Evolutionary conservation across 805 yeast genomes (phyloP).

Genomic region (Debaryomyces hansenii): DNA sequence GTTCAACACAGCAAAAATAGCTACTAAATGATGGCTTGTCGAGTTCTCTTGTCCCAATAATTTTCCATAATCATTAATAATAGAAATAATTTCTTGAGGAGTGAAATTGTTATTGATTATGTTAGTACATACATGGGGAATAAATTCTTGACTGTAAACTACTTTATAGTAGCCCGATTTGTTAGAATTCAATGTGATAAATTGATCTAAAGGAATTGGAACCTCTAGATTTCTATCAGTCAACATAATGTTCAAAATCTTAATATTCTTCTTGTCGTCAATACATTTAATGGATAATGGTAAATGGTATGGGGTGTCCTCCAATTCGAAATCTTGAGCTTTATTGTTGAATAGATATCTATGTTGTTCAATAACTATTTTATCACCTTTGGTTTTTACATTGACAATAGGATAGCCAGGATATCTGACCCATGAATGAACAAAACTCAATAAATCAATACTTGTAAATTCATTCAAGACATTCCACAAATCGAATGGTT

Average conservation of each 20-base stretch:
- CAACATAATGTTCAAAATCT: constrained; percentile 38
- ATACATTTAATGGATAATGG: constrained; percentile 50
- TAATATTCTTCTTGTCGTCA: constrained; percentile 25
- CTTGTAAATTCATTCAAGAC: constrained; percentile 30
- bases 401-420: constrained; percentile 59
- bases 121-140: constrained; percentile 20
- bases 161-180: constrained; percentile 50
- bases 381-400: constrained; percentile 8
- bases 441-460: constrained; percentile 49
- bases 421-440: constrained; percentile 59
- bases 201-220: constrained; percentile 27
- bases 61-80: constrained; percentile 41
- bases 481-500: constrained; percentile 56
- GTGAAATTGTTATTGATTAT: constrained; percentile 17
- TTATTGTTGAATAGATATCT: constrained; percentile 26
- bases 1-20: constrained; percentile 31
- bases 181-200: constrained; percentile 45
- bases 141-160: constrained; percentile 37
- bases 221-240: constrained; percentile 41
- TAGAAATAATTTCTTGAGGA: constrained; percentile 31
- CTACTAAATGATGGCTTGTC: constrained; percentile 22
- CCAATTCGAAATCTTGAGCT: constrained; percentile 33
- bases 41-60: constrained; percentile 27
- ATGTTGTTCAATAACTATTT: constrained; percentile 34
- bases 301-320: constrained; percentile 61